These are phyloP conservation scores for Parietaria judaica DNA, from an alignment of 306 rosid species.

Conservation along the genomic window DNA sequence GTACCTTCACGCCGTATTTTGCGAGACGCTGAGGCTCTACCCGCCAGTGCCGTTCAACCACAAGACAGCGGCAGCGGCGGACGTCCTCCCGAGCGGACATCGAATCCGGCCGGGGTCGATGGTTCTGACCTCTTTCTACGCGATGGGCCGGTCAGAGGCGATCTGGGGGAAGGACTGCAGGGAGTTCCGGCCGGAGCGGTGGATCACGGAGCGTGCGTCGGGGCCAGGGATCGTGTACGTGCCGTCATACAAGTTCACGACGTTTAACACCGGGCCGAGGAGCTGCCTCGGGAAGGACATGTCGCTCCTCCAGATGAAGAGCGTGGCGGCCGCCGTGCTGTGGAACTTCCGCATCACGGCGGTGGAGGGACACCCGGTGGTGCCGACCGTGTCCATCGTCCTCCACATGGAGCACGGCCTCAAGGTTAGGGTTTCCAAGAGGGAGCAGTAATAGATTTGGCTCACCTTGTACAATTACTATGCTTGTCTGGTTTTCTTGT, in stretches of 20 bases:
- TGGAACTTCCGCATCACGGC: conserved; percentile 59
- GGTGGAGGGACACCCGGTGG: conserved; percentile 64
- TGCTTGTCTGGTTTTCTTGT: no score
- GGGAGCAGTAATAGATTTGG: background rate
- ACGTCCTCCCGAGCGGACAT: conserved; percentile 10
- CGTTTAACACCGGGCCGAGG: conserved; percentile 96
- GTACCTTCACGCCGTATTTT: conserved; percentile 8
- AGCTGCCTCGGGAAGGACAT: conserved; percentile 84
- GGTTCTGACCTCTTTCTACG: conserved; percentile 11
- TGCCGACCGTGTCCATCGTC: conserved; percentile 86
- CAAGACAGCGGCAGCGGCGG: conserved; percentile 7
- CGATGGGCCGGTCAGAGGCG: conserved; percentile 9
- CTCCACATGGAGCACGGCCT: conserved; percentile 91
- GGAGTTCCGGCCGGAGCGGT: conserved; percentile 14
- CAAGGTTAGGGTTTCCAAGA: conserved; percentile 26
- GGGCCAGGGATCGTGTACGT: background rate
- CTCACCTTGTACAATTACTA: no score
- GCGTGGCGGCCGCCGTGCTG: conserved; percentile 65
- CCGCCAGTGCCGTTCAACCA: conserved; percentile 12
- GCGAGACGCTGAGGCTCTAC: conserved; percentile 15
- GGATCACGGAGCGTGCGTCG: conserved; percentile 1
- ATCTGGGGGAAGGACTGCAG: conserved; percentile 14
- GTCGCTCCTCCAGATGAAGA: conserved; percentile 88
- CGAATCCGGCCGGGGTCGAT: conserved; percentile 1
- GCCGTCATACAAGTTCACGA: conserved; percentile 57